Conservation (phyloP, 2,329 filamentous ascomycete species). For the Elsinoe batatas region DNA sequence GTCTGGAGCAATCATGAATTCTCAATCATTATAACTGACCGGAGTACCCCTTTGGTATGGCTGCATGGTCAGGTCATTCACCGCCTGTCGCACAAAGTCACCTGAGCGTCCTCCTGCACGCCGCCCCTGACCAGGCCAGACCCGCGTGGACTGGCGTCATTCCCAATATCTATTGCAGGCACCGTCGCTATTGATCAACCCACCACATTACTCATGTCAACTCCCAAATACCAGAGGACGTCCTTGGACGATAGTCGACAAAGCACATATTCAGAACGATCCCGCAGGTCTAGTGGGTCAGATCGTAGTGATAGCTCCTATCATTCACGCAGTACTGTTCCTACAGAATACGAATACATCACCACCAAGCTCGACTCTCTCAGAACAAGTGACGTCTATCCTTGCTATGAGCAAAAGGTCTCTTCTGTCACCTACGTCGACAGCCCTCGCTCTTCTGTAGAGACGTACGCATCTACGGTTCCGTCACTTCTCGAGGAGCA, state of each 20-base stretch:
- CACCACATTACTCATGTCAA: conserved; percentile 11
- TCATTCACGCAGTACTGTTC: conserved; percentile 17
- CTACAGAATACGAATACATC: conserved; percentile 16
- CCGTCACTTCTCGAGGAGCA: conserved; percentile 50
- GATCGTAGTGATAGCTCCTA: conserved; percentile 17
- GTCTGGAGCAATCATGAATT: not conserved
- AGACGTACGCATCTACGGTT: conserved; percentile 70
- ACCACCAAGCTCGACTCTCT: conserved; percentile 18
- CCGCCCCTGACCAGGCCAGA: conserved; percentile 7
- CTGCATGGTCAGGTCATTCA: conserved; percentile 8
- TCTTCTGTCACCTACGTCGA: conserved; percentile 14
- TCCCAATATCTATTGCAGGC: conserved; percentile 5
- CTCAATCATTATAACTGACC: conserved; percentile 3
- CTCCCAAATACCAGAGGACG: conserved; percentile 4
- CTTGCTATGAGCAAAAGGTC: not conserved
- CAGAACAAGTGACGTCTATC: conserved; percentile 16
- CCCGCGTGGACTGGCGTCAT: conserved; percentile 4
- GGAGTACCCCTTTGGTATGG: not conserved
- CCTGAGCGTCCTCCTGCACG: conserved; percentile 3
- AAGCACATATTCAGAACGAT: not conserved
- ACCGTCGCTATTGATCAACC: not conserved
- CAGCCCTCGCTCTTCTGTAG: conserved; percentile 52
- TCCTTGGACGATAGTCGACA: conserved; percentile 6
- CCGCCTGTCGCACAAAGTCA: not conserved
- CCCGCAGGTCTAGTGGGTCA: conserved; percentile 12